A percentile compares a stretch with the other conserved stretches of the same genome.
Conservation (phyloP, 345 rosid genomes). For the Dovyalis caffra region DNA sequence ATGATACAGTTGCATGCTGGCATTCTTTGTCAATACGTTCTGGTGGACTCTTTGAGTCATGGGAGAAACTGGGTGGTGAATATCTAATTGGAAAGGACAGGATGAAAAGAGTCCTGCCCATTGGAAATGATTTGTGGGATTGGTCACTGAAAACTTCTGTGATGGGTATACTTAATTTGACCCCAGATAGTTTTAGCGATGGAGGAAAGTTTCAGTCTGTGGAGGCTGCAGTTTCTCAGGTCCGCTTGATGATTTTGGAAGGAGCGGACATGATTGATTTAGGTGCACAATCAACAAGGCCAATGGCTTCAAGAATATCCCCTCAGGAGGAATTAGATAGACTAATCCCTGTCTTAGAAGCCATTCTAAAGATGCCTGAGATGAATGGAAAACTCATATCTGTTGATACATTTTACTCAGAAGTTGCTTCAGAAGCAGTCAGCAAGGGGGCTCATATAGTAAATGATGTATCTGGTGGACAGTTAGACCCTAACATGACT, state of each 20-base stretch:
- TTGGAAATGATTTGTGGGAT: conserved; percentile 71
- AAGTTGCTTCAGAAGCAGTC: conserved; percentile 83
- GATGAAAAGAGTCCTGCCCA: conserved; percentile 72
- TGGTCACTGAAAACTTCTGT: conserved; percentile 65
- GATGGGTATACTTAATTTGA: conserved; percentile 90
- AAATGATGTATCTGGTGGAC: conserved; percentile 87
- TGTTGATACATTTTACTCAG: conserved; percentile 78
- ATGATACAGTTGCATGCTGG: conserved; percentile 74
- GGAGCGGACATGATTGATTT: conserved; percentile 87
- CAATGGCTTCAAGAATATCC: conserved; percentile 69
- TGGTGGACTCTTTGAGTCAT: conserved; percentile 55
- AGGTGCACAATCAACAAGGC: conserved; percentile 91
- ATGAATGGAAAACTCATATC: conserved; percentile 76
- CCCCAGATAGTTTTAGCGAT: conserved; percentile 95
- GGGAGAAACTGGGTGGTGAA: conserved; percentile 86
- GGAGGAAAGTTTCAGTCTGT: conserved; percentile 70
- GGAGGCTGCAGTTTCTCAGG: conserved; percentile 73
- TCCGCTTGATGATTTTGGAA: conserved; percentile 59
- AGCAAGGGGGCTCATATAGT: conserved; percentile 75
- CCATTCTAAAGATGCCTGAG: conserved; percentile 73
- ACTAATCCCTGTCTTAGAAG: conserved; percentile 68
- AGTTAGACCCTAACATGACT: conserved; percentile 65
- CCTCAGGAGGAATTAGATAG: conserved; percentile 72
- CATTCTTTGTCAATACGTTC: conserved; percentile 58
- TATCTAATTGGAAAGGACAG: conserved; percentile 68